Percentiles rank a stretch among this genome's conserved stretches.
Evolutionary conservation across 768 basidiomycete genomes (phyloP).

Genomic region (Lactarius deliciosus): DNA sequence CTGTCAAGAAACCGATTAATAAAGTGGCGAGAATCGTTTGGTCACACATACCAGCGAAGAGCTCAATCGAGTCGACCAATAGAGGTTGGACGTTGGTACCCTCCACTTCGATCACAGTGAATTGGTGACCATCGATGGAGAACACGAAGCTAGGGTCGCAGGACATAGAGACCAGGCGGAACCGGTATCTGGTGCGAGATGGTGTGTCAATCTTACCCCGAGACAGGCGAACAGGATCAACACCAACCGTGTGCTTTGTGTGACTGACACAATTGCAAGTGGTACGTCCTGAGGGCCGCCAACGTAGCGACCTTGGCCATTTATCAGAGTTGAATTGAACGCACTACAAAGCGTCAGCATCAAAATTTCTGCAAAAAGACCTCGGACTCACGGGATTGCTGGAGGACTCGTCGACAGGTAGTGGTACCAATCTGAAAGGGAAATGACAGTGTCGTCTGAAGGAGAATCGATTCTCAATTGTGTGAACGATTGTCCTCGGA

Average conservation of each 20-base stretch:
- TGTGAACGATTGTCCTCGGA: background rate
- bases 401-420: constrained; percentile 19
- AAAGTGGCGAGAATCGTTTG: background rate
- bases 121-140: constrained; percentile 42
- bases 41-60: constrained; percentile 40
- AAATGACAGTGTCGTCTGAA: constrained; percentile 48
- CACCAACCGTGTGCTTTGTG: constrained; percentile 20
- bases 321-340: constrained; percentile 44
- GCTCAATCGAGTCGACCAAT: constrained; percentile 42
- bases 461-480: background rate
- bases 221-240: background rate
- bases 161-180: constrained; percentile 29
- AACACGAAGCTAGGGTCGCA: constrained; percentile 41
- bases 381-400: background rate
- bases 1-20: constrained; percentile 6
- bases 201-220: background rate
- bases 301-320: constrained; percentile 48
- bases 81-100: constrained; percentile 38
- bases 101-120: constrained; percentile 46
- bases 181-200: constrained; percentile 26
- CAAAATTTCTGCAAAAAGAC: background rate
- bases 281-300: constrained; percentile 23
- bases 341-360: constrained; percentile 18
- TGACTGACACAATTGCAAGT: constrained; percentile 29
- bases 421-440: constrained; percentile 45